phyloP scores from a whole-genome alignment of 805 yeast species.

The Limtongozyma cylindracea region DNA sequence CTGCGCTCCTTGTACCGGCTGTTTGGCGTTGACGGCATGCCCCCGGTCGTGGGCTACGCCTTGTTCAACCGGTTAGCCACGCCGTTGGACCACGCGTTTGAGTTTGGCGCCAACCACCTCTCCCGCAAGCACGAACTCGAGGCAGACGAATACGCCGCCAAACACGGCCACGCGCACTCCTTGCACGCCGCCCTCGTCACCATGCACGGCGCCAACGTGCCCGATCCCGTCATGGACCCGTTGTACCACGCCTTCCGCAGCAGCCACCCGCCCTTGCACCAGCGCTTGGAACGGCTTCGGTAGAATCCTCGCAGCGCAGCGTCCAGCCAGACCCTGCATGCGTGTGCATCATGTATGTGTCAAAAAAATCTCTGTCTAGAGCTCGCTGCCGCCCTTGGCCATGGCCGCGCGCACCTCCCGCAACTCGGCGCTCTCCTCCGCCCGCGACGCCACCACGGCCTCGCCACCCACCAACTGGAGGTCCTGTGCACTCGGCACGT shows the following conservation, averaged over 20 bases:
- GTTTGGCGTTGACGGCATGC: conserved; percentile 45
- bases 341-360: no score
- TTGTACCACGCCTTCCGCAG: conserved; percentile 71
- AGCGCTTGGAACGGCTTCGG: no score
- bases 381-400: no score
- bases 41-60: conserved; percentile 59
- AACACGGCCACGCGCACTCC: conserved; percentile 42
- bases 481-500: no score
- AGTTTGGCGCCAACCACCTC: conserved; percentile 40
- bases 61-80: conserved; percentile 55
- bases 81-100: conserved; percentile 50
- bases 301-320: no score
- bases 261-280: conserved; percentile 81
- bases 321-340: no score
- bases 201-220: conserved; percentile 57
- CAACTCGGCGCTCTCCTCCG: no score
- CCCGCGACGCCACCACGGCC: no score
- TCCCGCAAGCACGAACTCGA: conserved; percentile 81
- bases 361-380: no score
- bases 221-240: conserved; percentile 77
- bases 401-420: no score
- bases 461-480: no score
- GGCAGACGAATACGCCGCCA: conserved; percentile 73
- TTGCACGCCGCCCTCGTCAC: conserved; percentile 51
- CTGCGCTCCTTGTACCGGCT: conserved; percentile 57